Conservation (phyloP, 2,329 filamentous ascomycete species). For the Coniochaeta hoffmannii region DNA sequence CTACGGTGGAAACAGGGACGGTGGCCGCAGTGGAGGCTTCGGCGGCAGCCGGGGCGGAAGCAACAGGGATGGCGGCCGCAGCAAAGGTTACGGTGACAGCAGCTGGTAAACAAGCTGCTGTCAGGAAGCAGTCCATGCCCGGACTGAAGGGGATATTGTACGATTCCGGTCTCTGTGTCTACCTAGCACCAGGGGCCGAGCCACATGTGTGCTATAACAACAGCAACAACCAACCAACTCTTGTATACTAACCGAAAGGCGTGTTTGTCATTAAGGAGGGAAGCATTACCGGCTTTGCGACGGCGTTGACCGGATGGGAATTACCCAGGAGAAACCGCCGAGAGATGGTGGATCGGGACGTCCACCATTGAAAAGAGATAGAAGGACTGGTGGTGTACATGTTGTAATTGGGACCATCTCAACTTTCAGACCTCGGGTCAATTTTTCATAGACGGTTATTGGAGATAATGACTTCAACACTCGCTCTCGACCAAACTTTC, state of each 20-base stretch:
- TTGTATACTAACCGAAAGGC: conserved; percentile 1
- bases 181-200: not conserved
- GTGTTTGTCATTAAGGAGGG: not conserved
- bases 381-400: not conserved
- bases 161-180: not conserved
- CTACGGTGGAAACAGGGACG: conserved; percentile 12
- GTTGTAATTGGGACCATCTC: not conserved
- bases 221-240: not conserved
- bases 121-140: not conserved
- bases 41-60: not conserved
- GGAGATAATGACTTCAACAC: not conserved
- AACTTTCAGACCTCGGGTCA: not conserved
- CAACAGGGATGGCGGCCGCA: conserved; percentile 10
- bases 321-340: not conserved
- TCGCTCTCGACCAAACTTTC: too few relatives aligned
- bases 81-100: conserved; percentile 1
- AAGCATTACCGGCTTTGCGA: not conserved
- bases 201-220: not conserved
- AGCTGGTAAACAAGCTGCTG: not conserved
- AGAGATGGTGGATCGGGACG: not conserved
- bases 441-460: not conserved
- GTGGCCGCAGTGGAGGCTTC: conserved; percentile 11
- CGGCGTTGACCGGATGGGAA: not conserved
- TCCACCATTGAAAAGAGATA: not conserved
- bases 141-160: not conserved